Evolutionary conservation across 768 basidiomycete species (phyloP).

Genomic region (Tricholoma sp.): DNA sequence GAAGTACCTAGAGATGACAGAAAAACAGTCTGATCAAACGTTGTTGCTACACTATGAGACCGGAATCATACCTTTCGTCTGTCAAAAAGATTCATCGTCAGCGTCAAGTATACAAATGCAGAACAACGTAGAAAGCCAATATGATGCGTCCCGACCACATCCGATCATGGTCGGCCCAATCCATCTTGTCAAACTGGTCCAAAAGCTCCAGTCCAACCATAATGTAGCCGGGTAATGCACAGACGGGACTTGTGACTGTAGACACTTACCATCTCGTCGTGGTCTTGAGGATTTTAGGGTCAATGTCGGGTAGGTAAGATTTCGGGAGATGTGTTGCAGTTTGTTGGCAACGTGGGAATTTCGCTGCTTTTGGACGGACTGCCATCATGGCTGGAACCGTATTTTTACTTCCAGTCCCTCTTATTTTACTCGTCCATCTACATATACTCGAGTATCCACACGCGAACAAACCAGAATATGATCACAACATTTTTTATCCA

Average conservation of each 20-base stretch:
- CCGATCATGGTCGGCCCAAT: conserved; percentile 22
- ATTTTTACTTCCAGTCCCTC: conserved; percentile 32
- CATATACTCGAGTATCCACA: conserved; percentile 48
- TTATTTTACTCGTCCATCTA: conserved; percentile 47
- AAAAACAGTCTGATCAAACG: conserved; percentile 5
- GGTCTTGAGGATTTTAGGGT: conserved; percentile 30
- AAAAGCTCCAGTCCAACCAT: conserved; percentile 13
- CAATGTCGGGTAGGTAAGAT: conserved; percentile 17
- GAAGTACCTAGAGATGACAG: conserved; percentile 67
- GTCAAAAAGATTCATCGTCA: conserved; percentile 22
- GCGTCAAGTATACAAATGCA: conserved; percentile 1
- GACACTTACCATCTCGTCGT: conserved; percentile 42
- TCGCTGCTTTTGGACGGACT: conserved; percentile 11
- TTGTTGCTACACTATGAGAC: neutral
- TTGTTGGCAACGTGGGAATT: conserved; percentile 15
- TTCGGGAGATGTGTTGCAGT: conserved; percentile 5
- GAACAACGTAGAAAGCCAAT: neutral
- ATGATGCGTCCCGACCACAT: conserved; percentile 17
- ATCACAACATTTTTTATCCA: conserved; percentile 42
- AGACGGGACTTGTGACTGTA: conserved; percentile 13
- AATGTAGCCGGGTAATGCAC: conserved; percentile 12
- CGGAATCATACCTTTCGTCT: conserved; percentile 73
- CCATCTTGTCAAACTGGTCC: conserved; percentile 10
- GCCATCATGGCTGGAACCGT: conserved; percentile 20
- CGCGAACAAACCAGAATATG: conserved; percentile 43